Conservation (phyloP, 179 eudicot species). For the Vitellaria paradoxa region DNA sequence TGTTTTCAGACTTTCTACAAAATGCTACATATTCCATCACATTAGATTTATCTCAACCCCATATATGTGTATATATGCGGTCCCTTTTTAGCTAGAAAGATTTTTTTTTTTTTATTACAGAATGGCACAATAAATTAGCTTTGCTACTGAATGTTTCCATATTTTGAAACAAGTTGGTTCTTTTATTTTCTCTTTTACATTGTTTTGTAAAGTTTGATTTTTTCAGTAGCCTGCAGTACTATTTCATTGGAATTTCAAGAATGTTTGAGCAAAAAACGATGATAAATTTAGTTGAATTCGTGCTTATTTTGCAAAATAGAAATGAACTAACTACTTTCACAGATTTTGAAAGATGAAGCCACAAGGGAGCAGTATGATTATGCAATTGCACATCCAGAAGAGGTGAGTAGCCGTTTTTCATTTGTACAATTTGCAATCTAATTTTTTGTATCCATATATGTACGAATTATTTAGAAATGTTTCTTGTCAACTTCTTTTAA, state of each 20-base stretch:
- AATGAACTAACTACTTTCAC: conserved; percentile 16
- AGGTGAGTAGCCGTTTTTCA: conserved; percentile 39
- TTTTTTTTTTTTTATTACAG: not conserved
- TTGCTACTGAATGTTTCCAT: not conserved
- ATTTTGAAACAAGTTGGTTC: not conserved
- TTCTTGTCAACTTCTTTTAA: no score
- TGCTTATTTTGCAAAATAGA: not conserved
- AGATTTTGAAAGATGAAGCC: conserved; percentile 91
- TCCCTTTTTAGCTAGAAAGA: not conserved
- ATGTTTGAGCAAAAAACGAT: not conserved
- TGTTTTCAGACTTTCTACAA: not conserved
- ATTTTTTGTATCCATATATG: not conserved
- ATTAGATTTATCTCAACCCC: not conserved
- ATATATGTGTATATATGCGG: not conserved
- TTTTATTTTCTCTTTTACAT: not conserved
- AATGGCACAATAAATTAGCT: not conserved
- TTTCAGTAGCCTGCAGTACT: not conserved
- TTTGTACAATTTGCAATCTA: not conserved
- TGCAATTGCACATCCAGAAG: conserved; percentile 97
- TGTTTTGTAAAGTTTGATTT: not conserved
- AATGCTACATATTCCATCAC: not conserved
- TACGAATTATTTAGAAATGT: not conserved
- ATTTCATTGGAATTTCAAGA: not conserved
- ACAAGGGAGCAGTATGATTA: conserved; percentile 91
- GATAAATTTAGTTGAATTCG: not conserved